phyloP scores from a whole-genome alignment of 2,329 filamentous ascomycete species.

The Metarhizium anisopliae region DNA sequence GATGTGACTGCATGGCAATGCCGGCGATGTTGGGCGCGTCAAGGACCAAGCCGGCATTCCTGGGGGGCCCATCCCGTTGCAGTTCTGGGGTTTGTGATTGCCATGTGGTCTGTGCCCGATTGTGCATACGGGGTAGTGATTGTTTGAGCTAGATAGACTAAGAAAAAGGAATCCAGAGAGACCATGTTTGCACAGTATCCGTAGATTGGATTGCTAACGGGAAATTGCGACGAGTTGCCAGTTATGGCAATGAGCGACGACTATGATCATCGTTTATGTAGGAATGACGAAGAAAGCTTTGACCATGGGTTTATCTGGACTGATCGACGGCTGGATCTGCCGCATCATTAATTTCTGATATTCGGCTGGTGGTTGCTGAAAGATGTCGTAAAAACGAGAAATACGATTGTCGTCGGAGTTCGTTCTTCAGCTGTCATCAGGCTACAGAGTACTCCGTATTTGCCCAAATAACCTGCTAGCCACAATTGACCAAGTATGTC shows the following conservation, averaged over 20 bases:
- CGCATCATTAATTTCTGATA: neutral
- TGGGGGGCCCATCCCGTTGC: neutral
- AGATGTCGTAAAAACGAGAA: neutral
- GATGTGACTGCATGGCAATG: neutral
- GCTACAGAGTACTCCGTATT: too few relatives aligned
- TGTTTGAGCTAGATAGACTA: neutral
- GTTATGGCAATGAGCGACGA: too few relatives aligned
- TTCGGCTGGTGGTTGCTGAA: neutral
- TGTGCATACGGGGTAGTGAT: neutral
- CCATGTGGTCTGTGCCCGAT: neutral
- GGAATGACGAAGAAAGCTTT: neutral
- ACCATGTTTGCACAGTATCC: neutral
- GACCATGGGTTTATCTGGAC: neutral
- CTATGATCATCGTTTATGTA: too few relatives aligned
- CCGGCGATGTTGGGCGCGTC: neutral
- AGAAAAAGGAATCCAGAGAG: neutral
- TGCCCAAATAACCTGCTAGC: too few relatives aligned
- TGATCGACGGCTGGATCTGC: neutral
- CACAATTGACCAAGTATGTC: too few relatives aligned
- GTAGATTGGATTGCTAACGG: neutral
- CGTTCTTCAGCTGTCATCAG: too few relatives aligned
- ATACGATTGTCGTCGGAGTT: too few relatives aligned
- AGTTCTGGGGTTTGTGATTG: neutral
- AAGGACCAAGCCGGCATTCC: neutral
- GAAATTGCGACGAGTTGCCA: neutral